Base-by-base conservation (phyloP, 106 monocot genomes). In the Dendrobium officinale region DNA sequence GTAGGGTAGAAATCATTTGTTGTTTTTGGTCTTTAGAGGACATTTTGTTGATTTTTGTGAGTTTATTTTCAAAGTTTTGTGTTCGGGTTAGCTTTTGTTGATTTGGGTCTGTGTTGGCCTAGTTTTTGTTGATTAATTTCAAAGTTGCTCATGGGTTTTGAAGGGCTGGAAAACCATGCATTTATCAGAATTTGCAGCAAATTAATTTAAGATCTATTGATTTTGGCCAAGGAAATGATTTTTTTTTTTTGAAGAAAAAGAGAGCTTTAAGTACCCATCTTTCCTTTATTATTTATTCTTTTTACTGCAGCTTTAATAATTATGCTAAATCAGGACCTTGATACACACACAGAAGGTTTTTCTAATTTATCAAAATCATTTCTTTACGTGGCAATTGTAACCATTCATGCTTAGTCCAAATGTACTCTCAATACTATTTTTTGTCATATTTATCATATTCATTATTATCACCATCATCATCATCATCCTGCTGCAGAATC, bases 401-500 rank as follows among this genome's bases (percentile, higher is more conserved):
- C n/a, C 20, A 64, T 64, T 22, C 64, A 20, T 64, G 64, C 64
- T 64, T 20, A 27, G 11, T 4, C 37, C 5, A 31, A 5, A 11
- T 11, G 33, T 9, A n/a, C 0, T n/a, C 61, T 11, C 19, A 13
- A 70, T 70, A 33, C 33, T 6, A 29, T 70, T 19, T 74, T 20
- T 74, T 6, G 19, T 74, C 43, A 74, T 49, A 6, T 70, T 61
- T 70, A 15, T 70, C 70, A 70, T 70, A 9, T 31, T 70, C 33
- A 70, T 37, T 70, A 70, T 70, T 4, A 16, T 64, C 6, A 26
- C 20, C 61, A 61, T 61, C 20, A 61, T 31, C 64, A 22, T 70
- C 70, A 70, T 70, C 4, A 1, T 78, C 67, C 31, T 18, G 31
- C 82, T 91, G 86, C 91, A 98, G 97, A 98, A 94, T 83, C 85